Evolutionary conservation across 352 stramenopile genomes (phyloP).

Genomic region (Pythium coloratum): DNA sequence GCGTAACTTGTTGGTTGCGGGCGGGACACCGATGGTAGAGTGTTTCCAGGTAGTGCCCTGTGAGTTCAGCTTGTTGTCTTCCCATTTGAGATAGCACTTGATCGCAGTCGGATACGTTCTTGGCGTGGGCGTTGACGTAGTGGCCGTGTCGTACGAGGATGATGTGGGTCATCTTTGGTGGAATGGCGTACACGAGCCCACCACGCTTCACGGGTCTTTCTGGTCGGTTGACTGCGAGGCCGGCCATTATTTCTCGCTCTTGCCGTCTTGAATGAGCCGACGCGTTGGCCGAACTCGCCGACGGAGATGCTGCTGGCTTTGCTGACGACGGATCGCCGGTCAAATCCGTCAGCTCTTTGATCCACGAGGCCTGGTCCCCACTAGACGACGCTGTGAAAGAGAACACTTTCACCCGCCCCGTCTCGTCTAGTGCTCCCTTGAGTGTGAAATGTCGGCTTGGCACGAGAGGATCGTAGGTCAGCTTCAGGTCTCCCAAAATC

Average conservation of each 20-base stretch:
- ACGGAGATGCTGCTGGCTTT: not conserved
- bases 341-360: slow-evolving; percentile 18
- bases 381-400: slow-evolving; percentile 21
- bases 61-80: slow-evolving; percentile 66
- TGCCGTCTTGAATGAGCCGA: slow-evolving; percentile 16
- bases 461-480: slow-evolving; percentile 20
- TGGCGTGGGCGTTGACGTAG: slow-evolving; percentile 77
- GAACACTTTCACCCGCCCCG: not conserved
- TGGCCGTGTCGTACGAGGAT: slow-evolving; percentile 79
- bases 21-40: slow-evolving; percentile 54
- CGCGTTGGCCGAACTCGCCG: slow-evolving; percentile 6
- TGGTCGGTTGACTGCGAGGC: slow-evolving; percentile 8
- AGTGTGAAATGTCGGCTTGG: slow-evolving; percentile 20
- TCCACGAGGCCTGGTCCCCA: slow-evolving; percentile 18
- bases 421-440: slow-evolving; percentile 3
- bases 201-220: slow-evolving; percentile 26
- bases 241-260: slow-evolving; percentile 18
- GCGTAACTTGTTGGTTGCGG: slow-evolving; percentile 51
- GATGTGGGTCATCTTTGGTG: slow-evolving; percentile 68
- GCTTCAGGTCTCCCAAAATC: slow-evolving; percentile 15
- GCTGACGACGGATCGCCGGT: slow-evolving; percentile 11
- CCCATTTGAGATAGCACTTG: slow-evolving; percentile 84
- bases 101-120: slow-evolving; percentile 51
- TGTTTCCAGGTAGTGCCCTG: slow-evolving; percentile 64
- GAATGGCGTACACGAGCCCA: slow-evolving; percentile 52